Base-by-base conservation (phyloP, 108 stramenopile species). In the Asterionellopsis glacialis region DNA sequence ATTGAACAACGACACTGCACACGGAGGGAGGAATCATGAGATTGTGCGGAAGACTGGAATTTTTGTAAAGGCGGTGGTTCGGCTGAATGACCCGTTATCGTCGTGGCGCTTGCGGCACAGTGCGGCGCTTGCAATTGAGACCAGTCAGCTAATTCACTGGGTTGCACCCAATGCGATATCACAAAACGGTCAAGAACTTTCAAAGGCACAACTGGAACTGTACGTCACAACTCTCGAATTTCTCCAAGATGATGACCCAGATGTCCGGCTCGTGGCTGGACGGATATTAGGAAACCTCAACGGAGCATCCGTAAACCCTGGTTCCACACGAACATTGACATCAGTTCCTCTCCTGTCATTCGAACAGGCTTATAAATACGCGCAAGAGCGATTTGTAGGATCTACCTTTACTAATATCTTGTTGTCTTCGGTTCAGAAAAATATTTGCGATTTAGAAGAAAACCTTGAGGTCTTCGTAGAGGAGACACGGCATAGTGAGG, bases 171-270 rank as follows among this genome's bases (percentile, higher is more conserved):
- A 48, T 19, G 5, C 47, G 1, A 21, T 19, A 48, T 48, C 47
- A 21, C 47, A 16, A 5, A 2, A 19, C 9, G 47, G 4, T 9
- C 19, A 48, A 19, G 19, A 48, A 19, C 47, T 48, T 48, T 9
- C 19, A 48, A 48, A 56, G 27, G 5, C 15, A 41, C 33, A 39
- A 59, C 47, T 23, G 19, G 38, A 27, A 38, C 21, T 55, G 2
- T 24, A 55, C 44, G 15, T 15, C 11, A n/a, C 57, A 40, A 21
- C 65, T 43, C 38, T 65, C 0, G 33, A 56, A 33, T 44, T 80
- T 28, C 69, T 84, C 15, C 80, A 85, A 45, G 84, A 85, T 64
- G 59, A 55, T 25, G 84, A 85, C 44, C 41, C 56, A 6, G 84
- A 85, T 64, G 84, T 85, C 14, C 74, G 84, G 9, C 19, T 23